Conservation (phyloP, 148 eudicot species). For the Simmondsia chinensis region DNA sequence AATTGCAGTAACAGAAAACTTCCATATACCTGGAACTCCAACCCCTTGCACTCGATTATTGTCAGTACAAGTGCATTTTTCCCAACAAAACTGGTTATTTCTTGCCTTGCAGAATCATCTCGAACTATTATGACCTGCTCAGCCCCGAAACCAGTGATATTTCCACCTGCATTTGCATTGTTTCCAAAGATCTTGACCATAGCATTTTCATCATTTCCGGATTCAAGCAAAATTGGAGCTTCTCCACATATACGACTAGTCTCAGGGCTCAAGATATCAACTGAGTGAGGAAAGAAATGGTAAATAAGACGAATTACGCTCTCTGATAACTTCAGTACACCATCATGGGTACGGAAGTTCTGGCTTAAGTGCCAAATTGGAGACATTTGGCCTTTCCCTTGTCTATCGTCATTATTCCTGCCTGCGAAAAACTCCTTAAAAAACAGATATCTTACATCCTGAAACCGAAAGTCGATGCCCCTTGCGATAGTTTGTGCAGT, state of each 20-base stretch:
- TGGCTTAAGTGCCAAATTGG: conserved; percentile 24
- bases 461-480: conserved; percentile 69
- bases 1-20: neutral
- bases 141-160: conserved; percentile 63
- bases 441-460: conserved; percentile 53
- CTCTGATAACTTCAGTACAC: conserved; percentile 57
- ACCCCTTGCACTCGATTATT: conserved; percentile 73
- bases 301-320: conserved; percentile 45
- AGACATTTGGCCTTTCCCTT: conserved; percentile 41
- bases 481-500: conserved; percentile 84
- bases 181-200: conserved; percentile 53
- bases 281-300: conserved; percentile 38
- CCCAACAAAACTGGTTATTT: conserved; percentile 36
- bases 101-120: conserved; percentile 36
- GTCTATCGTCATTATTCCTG: conserved; percentile 14
- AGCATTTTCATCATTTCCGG: conserved; percentile 51
- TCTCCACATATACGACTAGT: conserved; percentile 53
- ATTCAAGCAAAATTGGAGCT: conserved; percentile 54
- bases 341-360: conserved; percentile 67
- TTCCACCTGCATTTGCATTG: conserved; percentile 24
- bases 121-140: conserved; percentile 73
- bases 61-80: conserved; percentile 59
- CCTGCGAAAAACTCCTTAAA: conserved; percentile 46
- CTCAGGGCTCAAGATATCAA: conserved; percentile 48
- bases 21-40: conserved; percentile 57